These are phyloP conservation scores for Rhodosporidiobolus sp. DNA, from an alignment of 768 basidiomycete species.

Conservation along the genomic window DNA sequence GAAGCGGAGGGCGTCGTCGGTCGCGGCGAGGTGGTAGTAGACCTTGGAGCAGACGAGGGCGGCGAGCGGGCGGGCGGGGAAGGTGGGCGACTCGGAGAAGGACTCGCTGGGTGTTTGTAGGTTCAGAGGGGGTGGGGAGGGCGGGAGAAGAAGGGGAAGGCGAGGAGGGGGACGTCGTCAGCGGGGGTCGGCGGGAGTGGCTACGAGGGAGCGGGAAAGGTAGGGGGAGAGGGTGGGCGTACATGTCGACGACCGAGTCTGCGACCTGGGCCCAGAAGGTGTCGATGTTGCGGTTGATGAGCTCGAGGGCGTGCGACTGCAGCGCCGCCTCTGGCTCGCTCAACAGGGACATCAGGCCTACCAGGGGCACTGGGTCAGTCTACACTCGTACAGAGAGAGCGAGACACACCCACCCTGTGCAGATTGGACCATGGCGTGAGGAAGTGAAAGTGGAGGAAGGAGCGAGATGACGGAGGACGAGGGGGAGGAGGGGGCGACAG, in stretches of 20 bases:
- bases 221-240: constrained; percentile 48
- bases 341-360: constrained; percentile 73
- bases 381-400: too few species aligned
- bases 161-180: constrained; percentile 31
- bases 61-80: constrained; percentile 75
- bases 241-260: constrained; percentile 87
- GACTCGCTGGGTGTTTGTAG: constrained; percentile 65
- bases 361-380: not conserved
- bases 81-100: constrained; percentile 76
- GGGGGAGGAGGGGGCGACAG: too few species aligned
- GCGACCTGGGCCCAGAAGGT: constrained; percentile 99
- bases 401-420: constrained; percentile 8
- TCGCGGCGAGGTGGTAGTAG: constrained; percentile 92
- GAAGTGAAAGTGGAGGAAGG: not conserved
- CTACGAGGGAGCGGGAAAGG: constrained; percentile 20
- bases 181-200: constrained; percentile 1
- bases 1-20: constrained; percentile 92
- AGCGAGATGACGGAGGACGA: not conserved
- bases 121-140: not conserved
- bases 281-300: constrained; percentile 76
- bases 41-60: constrained; percentile 95
- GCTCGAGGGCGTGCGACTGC: constrained; percentile 84
- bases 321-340: constrained; percentile 79
- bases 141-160: not conserved
- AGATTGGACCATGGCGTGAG: constrained; percentile 29